Evolutionary conservation across 176 grass and related monocot species (phyloP).

Genomic region (Carex myosuroides): DNA sequence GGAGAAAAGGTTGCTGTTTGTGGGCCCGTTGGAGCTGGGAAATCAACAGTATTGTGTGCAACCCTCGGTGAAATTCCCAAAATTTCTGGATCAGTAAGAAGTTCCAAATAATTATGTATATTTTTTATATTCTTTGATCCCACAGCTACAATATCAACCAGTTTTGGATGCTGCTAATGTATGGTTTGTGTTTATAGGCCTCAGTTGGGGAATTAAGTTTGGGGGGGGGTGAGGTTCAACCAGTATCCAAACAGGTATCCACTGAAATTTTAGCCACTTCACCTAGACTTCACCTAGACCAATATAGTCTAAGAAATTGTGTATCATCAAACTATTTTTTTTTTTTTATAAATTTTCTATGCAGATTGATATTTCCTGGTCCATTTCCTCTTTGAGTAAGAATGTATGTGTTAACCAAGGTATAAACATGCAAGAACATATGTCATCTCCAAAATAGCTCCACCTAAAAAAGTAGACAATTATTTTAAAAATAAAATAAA

Average conservation of each 20-base stretch:
- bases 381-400: background rate
- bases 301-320: background rate
- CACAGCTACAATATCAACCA: background rate
- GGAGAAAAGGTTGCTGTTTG: constrained; percentile 62
- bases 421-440: background rate
- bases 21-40: constrained; percentile 63
- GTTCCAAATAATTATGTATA: background rate
- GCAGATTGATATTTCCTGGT: background rate
- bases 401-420: background rate
- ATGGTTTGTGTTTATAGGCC: background rate
- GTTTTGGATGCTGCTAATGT: background rate
- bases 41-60: constrained; percentile 50
- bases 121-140: background rate
- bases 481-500: background rate
- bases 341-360: background rate
- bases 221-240: background rate
- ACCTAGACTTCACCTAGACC: background rate
- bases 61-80: constrained; percentile 72
- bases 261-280: background rate
- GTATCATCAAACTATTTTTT: background rate
- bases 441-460: background rate
- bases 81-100: constrained; percentile 60
- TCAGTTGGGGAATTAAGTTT: background rate
- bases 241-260: background rate
- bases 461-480: background rate